These are phyloP conservation scores for Forsythia suspensa DNA, from an alignment of 257 asterid genomes.

Conservation along the genomic window DNA sequence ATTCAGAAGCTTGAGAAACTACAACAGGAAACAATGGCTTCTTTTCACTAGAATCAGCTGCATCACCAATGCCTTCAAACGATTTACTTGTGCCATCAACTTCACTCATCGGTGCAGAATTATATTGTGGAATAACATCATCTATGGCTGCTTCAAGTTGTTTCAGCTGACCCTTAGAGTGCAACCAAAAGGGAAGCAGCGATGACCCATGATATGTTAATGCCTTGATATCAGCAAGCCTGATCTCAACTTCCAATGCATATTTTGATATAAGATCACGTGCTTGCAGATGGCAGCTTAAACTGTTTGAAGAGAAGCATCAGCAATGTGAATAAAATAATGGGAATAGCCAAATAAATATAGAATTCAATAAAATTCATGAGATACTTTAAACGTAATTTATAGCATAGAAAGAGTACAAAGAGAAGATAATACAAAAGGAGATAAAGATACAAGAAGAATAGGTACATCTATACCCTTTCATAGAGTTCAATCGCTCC, in stretches of 20 bases:
- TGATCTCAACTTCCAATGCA: conserved; percentile 63
- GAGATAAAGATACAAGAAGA: neutral
- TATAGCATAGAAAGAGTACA: neutral
- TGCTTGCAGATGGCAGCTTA: conserved; percentile 37
- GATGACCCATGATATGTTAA: conserved; percentile 63
- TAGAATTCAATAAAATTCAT: conserved; percentile 10
- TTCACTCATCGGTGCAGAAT: conserved; percentile 35
- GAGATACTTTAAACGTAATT: neutral
- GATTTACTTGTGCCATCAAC: conserved; percentile 35
- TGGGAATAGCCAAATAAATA: conserved; percentile 1
- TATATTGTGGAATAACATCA: conserved; percentile 26
- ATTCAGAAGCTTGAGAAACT: conserved; percentile 32
- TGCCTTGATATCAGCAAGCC: conserved; percentile 75
- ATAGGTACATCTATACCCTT: conserved; percentile 45
- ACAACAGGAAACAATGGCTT: conserved; percentile 22
- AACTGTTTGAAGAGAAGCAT: conserved; percentile 42
- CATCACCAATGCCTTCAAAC: conserved; percentile 32
- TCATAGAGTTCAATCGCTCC: conserved; percentile 55
- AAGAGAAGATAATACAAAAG: conserved; percentile 1
- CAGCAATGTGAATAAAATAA: conserved; percentile 19
- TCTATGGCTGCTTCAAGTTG: conserved; percentile 55
- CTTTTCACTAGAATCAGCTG: conserved; percentile 33
- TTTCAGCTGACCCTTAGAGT: conserved; percentile 59
- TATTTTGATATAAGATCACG: conserved; percentile 43
- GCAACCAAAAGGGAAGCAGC: conserved; percentile 82